Base-by-base conservation (phyloP, 306 rosid genomes). In the Malus fusca region DNA sequence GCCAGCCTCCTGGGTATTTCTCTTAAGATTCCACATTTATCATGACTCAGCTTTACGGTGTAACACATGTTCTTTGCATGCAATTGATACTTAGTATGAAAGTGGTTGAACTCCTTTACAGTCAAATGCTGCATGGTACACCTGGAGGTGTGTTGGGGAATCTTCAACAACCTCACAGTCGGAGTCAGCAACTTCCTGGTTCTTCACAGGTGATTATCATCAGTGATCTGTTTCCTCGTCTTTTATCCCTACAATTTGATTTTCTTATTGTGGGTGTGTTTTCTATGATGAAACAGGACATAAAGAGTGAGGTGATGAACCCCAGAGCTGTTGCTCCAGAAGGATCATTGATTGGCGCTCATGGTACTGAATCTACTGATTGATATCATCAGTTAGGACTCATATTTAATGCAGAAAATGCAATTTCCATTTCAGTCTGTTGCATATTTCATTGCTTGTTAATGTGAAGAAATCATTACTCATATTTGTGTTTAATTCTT, bases 1-100 rank as follows among this genome's bases (percentile, higher is more conserved):
- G 88, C 81, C 91, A 73, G 71, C 76, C 88, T 89, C 56, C 87
- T 30, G 87, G 98, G 98, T 93, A 66, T 60, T 46, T 81, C 71
- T 82, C 66, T 40, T 71, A 68, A 79, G 28, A 56, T 69, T 64
- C 58, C 22, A 63, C 59, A 55, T 26, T 18, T 59, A 8, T 44
- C 26, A 55, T 70, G 67, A 40, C 77, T 78, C 76, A 22, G 77
- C 72, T 51, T 25, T 60, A 63, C 68, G 60, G 44, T 59, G 4
- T 66, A 53, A 62, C 63, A 65, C 52, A 35, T 64, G 70, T 43
- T 58, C 25, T 59, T 22, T 52, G 31, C 22, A 63, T 48, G 83
- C 35, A 37, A 25, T 55, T 60, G 44, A 28, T 68, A 35, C 74
- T 79, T 74, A 65, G 77, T 71, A 37, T 69, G 23, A 64, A 80